These are phyloP conservation scores for Thalassiosira exigua DNA, from an alignment of 352 stramenopile species.

Conservation along the genomic window DNA sequence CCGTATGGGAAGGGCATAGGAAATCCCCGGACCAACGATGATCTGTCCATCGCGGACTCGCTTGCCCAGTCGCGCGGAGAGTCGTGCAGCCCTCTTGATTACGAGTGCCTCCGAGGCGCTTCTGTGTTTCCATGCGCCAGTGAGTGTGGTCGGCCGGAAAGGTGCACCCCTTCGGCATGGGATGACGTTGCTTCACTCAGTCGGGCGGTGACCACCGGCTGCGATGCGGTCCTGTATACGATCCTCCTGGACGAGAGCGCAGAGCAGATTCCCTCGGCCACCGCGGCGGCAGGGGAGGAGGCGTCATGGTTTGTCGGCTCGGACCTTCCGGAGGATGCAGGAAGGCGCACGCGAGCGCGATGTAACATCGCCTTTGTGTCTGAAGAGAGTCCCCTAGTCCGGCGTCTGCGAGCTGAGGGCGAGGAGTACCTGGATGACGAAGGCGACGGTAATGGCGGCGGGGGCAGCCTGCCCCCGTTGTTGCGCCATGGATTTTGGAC, in stretches of 20 bases:
- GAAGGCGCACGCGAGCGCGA: constrained; percentile 23
- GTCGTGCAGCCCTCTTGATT: constrained; percentile 65
- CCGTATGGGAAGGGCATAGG: constrained; percentile 54
- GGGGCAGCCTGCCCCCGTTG: constrained; percentile 22
- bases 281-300: constrained; percentile 37
- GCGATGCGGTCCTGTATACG: constrained; percentile 76
- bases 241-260: constrained; percentile 66
- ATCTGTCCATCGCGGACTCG: constrained; percentile 21
- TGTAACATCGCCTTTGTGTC: constrained; percentile 84
- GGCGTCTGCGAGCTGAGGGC: constrained; percentile 42
- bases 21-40: constrained; percentile 12
- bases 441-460: neutral
- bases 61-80: constrained; percentile 14
- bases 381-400: constrained; percentile 56
- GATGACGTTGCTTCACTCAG: constrained; percentile 69
- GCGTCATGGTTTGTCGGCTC: constrained; percentile 59
- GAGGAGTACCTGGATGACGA: constrained; percentile 45
- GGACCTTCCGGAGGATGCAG: constrained; percentile 39
- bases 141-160: constrained; percentile 66
- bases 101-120: constrained; percentile 71
- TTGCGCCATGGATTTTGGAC: constrained; percentile 74
- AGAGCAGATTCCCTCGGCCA: constrained; percentile 61
- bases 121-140: constrained; percentile 80
- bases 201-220: constrained; percentile 58
- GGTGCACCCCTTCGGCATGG: constrained; percentile 71